Evolutionary conservation across 108 stramenopile genomes (phyloP), one percentile per base, ranked within the genome.

Genomic region (Aureococcus anophagefferens): DNA sequence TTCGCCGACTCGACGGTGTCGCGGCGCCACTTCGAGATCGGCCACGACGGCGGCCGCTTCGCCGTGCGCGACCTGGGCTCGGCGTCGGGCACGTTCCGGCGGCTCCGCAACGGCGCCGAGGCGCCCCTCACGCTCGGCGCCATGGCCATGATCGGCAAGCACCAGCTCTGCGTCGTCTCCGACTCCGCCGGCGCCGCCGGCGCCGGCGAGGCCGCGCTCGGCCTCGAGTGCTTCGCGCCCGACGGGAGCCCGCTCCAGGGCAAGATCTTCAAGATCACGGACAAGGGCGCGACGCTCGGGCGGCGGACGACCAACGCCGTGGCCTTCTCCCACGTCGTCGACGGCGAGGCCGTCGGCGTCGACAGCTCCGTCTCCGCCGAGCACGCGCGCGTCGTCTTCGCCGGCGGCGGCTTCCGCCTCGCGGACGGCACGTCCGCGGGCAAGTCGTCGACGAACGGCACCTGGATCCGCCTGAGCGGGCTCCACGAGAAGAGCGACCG

Each of bases 161-260:
- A 83, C 51, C 83, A 83, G 72, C 46, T 83, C 31, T 46, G 69
- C 36, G 67, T 37, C 30, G 30, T 17, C 67, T 34, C 74, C 36
- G 28, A 65, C 33, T 9, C 15, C 40, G 34, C 9, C 44, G 30
- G 17, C 17, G 68, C 4, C 30, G 69, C 9, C 44, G 62, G 65
- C 14, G 45, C 33, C 65, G 25, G n/a, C 64, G 29, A 32, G 16
- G 4, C 65, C 65, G 40, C 0, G 0, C 67, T 69, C 62, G 46
- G 62, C 37, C 62, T 84, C 35, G 72, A 81, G 66, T 85, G 84
- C 71, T 84, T 83, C 72, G 83, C 83, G 33, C 84, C 84, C 9
- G 84, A 84, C 62, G 83, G 83, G 7, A 76, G 83, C 18, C 84
- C 84, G 16, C 80, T 85, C 44, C 81, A 84, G 80, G 78, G 37